Base-by-base conservation (phyloP, 768 basidiomycete genomes). In the Pleurotus sapidus region DNA sequence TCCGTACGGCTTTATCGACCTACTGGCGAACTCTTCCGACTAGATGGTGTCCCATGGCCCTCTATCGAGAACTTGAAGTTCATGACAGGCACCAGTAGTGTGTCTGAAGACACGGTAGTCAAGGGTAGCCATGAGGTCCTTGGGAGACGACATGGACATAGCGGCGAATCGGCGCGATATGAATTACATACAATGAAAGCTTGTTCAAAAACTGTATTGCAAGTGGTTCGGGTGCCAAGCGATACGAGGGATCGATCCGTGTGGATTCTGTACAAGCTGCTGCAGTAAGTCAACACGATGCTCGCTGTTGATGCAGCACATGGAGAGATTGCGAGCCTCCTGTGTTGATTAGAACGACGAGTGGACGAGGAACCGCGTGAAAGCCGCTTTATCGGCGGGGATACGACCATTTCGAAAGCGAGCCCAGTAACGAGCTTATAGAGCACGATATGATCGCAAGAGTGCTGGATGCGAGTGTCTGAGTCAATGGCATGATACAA, bases 361-460 rank as follows among this genome's bases (percentile, higher is more conserved):
- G 37, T 14, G 23, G 37, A 50, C 27, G 49, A 50, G 49, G 23
- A 38, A 23, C 51, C 37, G 51, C 51, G 39, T 54, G 51, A 54
- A 54, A 34, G 51, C 51, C 51, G 51, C 51, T 23, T 54, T 54
- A 54, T 54, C 51, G 51, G 20, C 51, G 51, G 20, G 51, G 38
- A 40, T 37, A 23, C 49, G 34, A 6, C 15, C 17, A 34, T 6
- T 38, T 34, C 40, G 51, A 40, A 39, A 54, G 39, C 17, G 51
- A 54, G 39, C 51, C 49, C 7, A 18, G 18, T 15, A 30, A 50
- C 25, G 49, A 50, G 49, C 15, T 34, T 24, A 50, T 37, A 50
- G 30, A 50, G 37, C 25, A 30, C 49, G 25, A 30, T 30, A 24
- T 17, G 25, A 50, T 4, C 37, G 30, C n/a, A 30, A 34, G 25